Conservation (phyloP, 176 grass and related monocot genomes). For the Aegilops sharonensis region DNA sequence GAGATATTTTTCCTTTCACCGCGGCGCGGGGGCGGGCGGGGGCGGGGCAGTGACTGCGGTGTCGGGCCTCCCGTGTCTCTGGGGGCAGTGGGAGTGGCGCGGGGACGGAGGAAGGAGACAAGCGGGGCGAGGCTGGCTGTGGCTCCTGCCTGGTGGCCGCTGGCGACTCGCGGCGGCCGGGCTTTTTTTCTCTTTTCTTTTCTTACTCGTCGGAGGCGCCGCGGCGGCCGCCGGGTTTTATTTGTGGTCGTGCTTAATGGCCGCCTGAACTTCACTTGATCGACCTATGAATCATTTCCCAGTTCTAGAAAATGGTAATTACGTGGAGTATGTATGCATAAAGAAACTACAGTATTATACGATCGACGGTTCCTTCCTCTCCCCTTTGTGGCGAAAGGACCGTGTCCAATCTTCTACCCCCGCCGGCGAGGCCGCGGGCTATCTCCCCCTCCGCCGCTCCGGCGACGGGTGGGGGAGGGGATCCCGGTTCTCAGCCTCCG, state of each 20-base stretch:
- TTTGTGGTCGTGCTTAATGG: not conserved
- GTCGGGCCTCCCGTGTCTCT: not conserved
- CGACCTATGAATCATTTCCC: too few species aligned
- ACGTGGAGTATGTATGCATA: too few species aligned
- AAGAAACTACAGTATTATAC: too few species aligned
- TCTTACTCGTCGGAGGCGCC: not conserved
- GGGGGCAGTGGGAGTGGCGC: not conserved
- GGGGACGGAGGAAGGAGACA: not conserved
- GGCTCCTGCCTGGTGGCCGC: not conserved
- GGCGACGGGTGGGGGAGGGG: too few species aligned
- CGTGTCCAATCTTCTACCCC: too few species aligned
- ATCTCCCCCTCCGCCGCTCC: too few species aligned
- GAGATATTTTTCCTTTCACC: slow-evolving; percentile 42
- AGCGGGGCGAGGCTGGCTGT: not conserved
- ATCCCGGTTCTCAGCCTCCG: too few species aligned
- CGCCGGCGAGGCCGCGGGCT: too few species aligned
- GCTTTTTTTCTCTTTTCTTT: not conserved
- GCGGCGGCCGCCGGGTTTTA: not conserved
- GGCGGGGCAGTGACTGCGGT: not conserved
- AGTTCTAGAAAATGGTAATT: too few species aligned
- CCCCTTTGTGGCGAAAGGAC: too few species aligned
- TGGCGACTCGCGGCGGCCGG: not conserved
- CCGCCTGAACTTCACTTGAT: too few species aligned
- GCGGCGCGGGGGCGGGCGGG: not conserved
- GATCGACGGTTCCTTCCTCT: too few species aligned